Conservation (phyloP, 176 grass and related monocot genomes). For the Lolium rigidum region DNA sequence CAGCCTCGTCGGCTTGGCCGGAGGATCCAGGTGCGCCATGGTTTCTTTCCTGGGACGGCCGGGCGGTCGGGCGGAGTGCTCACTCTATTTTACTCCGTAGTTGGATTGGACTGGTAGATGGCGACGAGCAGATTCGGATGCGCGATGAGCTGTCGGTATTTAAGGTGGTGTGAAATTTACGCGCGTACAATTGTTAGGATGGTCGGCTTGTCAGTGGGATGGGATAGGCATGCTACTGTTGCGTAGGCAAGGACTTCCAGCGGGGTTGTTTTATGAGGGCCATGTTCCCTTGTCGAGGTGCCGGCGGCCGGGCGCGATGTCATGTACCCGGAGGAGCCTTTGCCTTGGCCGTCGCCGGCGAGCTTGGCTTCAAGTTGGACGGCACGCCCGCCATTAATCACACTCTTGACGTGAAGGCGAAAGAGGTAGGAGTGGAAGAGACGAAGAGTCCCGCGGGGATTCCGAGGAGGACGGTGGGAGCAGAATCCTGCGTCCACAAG, state of each 20-base stretch:
- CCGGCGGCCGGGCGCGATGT: not conserved
- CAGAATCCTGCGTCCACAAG: not conserved
- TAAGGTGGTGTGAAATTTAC: not conserved
- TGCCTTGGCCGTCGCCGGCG: not conserved
- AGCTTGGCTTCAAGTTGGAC: not conserved
- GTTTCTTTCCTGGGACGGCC: not conserved
- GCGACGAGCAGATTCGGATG: not conserved
- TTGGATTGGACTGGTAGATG: not conserved
- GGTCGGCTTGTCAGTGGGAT: not conserved
- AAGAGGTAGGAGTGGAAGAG: not conserved
- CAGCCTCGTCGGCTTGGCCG: not conserved
- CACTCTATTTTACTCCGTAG: too few relatives aligned
- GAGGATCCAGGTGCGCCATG: not conserved
- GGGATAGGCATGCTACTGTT: not conserved
- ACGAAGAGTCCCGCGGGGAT: not conserved
- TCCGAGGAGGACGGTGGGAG: not conserved
- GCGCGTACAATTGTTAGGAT: fast-evolving
- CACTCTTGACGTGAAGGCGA: not conserved
- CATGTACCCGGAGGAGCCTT: not conserved
- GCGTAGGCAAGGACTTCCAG: not conserved
- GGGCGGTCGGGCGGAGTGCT: not conserved
- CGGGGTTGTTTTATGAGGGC: not conserved
- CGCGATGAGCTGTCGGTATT: conserved; percentile 7
- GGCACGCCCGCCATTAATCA: not conserved
- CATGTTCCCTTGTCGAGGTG: conserved; percentile 7